Evolutionary conservation across 352 stramenopile species (phyloP), one percentile per base, ranked within the genome.

Genomic region (Phytophthora tentaculata): DNA sequence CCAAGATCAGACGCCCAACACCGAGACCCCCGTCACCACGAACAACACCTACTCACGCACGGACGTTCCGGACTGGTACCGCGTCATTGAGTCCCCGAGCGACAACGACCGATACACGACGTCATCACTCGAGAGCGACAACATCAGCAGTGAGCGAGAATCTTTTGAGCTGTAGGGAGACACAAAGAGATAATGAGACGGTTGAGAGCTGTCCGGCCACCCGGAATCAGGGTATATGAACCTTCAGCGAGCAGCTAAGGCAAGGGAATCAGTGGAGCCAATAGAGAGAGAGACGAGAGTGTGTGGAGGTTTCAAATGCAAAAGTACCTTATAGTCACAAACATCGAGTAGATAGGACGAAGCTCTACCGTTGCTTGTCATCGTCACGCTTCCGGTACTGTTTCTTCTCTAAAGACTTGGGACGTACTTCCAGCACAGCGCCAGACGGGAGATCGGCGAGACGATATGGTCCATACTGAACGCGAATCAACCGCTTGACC

Each of bases 381-480:
- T 60, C 50, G 9, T 65, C 59, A 24, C 57, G 57, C 47, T 72
- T 69, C 23, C 48, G 20, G 45, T 58, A 41, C 39, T 64, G 52
- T 51, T 69, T 66, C 43, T 75, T 76, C 70, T 76, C 69, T 35
- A 89, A 32, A 57, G 73, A 63, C 74, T 95, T 96, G 9, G 83
- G 62, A 4, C 64, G 67, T 23, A 95, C 88, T 60, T 96, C 85
- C 20, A 97, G 56, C 49, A 96, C 90, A 13, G 87, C 71, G n/a
- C 91, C 91, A 6, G 62, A 68, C 4, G 77, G 76, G 2, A 97
- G 68, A 61, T 95, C 84, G 9, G 84, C 88, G 10, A 97, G 81
- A 29, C 82, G 81, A 69, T 97, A 98, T 17, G 92, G 90, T 7
- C 94, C 94, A 52, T 95, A 98, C 52, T 95, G 79, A 28, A 95